Evolutionary conservation across 345 rosid species (phyloP), one percentile per base, ranked within the genome.

Genomic region (Brassica incana): DNA sequence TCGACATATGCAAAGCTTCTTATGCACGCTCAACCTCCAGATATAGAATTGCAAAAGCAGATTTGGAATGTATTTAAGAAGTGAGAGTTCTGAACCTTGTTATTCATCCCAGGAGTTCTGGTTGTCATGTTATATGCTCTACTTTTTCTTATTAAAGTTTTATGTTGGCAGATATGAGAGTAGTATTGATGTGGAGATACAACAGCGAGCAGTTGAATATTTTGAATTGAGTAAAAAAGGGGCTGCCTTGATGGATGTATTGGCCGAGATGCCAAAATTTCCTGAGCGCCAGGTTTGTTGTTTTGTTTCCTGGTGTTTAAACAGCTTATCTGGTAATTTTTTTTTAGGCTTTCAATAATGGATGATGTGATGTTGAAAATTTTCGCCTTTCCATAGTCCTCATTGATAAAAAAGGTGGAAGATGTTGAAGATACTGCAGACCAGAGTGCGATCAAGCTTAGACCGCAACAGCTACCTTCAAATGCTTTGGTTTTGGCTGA

Each of bases 201-300:
- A 92, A 80, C 97, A 92, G 80, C 83, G 96, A 76, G 97, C 97
- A 65, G 88, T 85, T 48, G 97, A 92, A 78, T 92, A 92, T 84
- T 88, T 93, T 85, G 90, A 97, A 73, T 84, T 93, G 85, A 91
- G 98, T 88, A 85, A 87, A 80, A 95, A 93, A 70, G 99, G 99
- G 71, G 86, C 86, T 20, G 86, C 92, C 78, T 80, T 89, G 60
- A 82, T 85, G 80, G 99, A 93, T 85, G 90, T 96, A 75, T 88
- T 96, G 85, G 98, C 97, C 67, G 99, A 96, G 83, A 96, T 96
- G 99, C 99, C 99, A 14, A 96, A 92, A 82, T 96, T 96, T 73
- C 97, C 98, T 1, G 98, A 93, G 84, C 97, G 99, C 29, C 90
- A 93, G 97, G 99, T 93, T 62, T 67, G 80, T 75, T 35, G 38